Evolutionary conservation across 2,329 filamentous ascomycete species (phyloP).

Genomic region (Pseudopyricularia javanii): DNA sequence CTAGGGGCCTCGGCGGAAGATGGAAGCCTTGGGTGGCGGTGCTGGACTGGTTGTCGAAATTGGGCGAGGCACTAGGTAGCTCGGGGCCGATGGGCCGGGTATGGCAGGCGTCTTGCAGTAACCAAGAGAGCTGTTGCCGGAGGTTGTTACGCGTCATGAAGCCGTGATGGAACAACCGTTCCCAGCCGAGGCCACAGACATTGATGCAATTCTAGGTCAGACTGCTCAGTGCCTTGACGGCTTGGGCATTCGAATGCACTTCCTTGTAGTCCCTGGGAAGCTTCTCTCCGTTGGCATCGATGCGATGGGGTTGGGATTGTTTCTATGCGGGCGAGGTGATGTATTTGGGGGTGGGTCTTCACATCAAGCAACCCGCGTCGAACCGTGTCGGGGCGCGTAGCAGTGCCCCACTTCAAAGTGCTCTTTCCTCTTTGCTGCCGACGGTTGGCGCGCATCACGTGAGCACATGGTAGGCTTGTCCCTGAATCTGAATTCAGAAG

Average conservation of each 20-base stretch:
- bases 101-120: slow-evolving; percentile 33
- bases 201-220: slow-evolving; percentile 5
- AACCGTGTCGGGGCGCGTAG: slow-evolving; percentile 2
- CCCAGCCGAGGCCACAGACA: slow-evolving; percentile 13
- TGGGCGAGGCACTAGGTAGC: slow-evolving; percentile 19
- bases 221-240: background rate
- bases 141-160: slow-evolving; percentile 54
- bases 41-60: slow-evolving; percentile 10
- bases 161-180: slow-evolving; percentile 24
- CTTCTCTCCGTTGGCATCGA: background rate
- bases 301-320: background rate
- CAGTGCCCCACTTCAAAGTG: slow-evolving; percentile 3
- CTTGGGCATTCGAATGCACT: background rate
- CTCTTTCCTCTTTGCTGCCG: background rate
- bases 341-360: background rate
- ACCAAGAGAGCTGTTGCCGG: slow-evolving; percentile 43
- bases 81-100: slow-evolving; percentile 23
- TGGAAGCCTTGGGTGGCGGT: background rate
- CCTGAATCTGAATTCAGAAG: too few relatives aligned
- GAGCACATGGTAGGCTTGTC: background rate
- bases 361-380: background rate
- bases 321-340: background rate
- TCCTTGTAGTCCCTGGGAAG: background rate
- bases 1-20: background rate
- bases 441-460: background rate